Evolutionary conservation across 805 yeast species (phyloP), one percentile per base, ranked within the genome.

Genomic region (Lipomyces spencermartinsiae): DNA sequence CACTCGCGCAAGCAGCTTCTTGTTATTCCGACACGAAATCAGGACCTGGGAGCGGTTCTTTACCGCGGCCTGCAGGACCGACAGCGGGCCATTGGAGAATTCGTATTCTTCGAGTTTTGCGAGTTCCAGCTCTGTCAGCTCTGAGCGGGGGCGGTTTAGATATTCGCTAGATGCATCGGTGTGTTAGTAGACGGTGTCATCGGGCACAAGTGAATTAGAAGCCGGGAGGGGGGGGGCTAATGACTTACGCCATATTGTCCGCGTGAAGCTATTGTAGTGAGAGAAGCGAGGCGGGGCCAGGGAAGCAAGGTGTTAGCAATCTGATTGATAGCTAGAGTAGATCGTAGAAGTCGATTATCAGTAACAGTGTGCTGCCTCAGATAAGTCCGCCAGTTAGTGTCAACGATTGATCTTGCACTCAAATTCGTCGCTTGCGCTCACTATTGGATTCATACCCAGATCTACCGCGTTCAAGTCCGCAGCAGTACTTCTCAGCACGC

Each of bases 21-120:
- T 97, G 78, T 94, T 93, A 78, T 95, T 95, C 76, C 99, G 85
- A 68, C 97, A 86, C 25, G 97, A 91, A 68, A 95, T 90, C 67
- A 95, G 85, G 4, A 95, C 92, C 33, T 92, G 92, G 1, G 90
- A 84, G 62, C 87, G 88, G 63, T 87, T 84, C 68, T 87, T 84
- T 54, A 92, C 89, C 0, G 98, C 93, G 58, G 88, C 87, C 73
- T 93, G 92, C n/a, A 95, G 84, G 34, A 95, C 83, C 2, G 94
- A 87, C 84, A 95, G 85, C 14, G 99, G 99, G 0, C 99, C 99
- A 79, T 92, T 86, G 67, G 86, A 83, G 75, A 92, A 91, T 77
- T 94, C 98, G 76, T 88, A 92, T 76, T 93, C 97, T 77, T 94
- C 98, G 43, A 93, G 82, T 73, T 87, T 89, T 62, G 87, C 89